A percentile compares a stretch with the other conserved stretches of the same genome.
Conservation (phyloP, 768 basidiomycete species). For the Tremella yokohamensis region DNA sequence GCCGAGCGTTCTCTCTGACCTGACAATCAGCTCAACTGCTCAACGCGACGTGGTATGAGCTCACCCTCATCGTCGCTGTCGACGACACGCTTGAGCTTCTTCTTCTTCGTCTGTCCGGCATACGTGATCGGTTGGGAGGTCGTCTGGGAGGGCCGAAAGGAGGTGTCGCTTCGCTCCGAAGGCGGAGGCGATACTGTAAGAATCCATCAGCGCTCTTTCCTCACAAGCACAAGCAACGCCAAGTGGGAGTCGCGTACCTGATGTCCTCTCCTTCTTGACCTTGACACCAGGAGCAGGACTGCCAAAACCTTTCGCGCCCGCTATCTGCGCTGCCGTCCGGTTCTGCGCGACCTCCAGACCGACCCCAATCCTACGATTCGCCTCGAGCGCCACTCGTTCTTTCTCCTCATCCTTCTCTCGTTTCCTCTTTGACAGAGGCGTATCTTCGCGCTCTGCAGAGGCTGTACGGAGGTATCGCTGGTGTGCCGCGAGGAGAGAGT, state of each 20-base stretch:
- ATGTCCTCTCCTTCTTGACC: constrained; percentile 42
- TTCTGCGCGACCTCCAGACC: constrained; percentile 14
- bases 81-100: constrained; percentile 35
- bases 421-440: not conserved
- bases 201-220: not conserved
- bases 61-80: constrained; percentile 46
- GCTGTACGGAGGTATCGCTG: not conserved
- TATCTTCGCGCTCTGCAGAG: constrained; percentile 1
- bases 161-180: constrained; percentile 27
- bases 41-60: constrained; percentile 10
- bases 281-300: constrained; percentile 26
- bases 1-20: constrained; percentile 28
- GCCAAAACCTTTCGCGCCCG: constrained; percentile 11
- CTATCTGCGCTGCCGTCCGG: constrained; percentile 25
- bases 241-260: constrained; percentile 13
- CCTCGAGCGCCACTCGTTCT: constrained; percentile 17
- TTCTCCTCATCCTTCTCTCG: constrained; percentile 10
- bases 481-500: not conserved
- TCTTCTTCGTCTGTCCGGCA: constrained; percentile 34
- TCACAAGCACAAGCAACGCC: not conserved
- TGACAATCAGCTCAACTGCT: not conserved
- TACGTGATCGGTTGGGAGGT: constrained; percentile 25
- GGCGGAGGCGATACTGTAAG: constrained; percentile 24
- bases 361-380: constrained; percentile 13
- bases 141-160: not conserved